These are phyloP conservation scores for Coemansia sp. DNA, from an alignment of 192 early-diverging fungal genomes.

Conservation along the genomic window DNA sequence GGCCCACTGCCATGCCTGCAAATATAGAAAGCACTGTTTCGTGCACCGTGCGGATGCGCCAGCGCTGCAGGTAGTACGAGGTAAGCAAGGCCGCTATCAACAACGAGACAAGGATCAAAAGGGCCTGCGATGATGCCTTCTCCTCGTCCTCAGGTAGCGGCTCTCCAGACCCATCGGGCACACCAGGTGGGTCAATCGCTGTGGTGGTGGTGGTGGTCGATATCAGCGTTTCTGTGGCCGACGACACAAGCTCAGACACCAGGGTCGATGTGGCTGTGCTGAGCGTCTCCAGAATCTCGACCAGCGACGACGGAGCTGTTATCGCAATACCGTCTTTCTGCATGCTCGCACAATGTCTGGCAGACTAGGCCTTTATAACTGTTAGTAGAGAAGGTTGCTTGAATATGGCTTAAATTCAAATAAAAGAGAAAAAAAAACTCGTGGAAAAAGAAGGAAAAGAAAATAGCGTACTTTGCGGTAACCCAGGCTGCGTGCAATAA, in stretches of 20 bases:
- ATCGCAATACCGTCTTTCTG: background rate
- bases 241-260: background rate
- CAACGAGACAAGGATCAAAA: constrained; percentile 83
- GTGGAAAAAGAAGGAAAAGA: constrained; percentile 3
- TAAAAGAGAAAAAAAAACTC: background rate
- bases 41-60: constrained; percentile 86
- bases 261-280: background rate
- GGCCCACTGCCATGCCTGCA: constrained; percentile 65
- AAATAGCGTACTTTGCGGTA: too few relatives aligned
- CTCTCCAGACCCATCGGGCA: constrained; percentile 21
- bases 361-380: background rate
- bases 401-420: background rate
- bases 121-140: constrained; percentile 73
- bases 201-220: constrained; percentile 7
- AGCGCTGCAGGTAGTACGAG: constrained; percentile 85
- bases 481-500: too few relatives aligned
- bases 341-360: too few relatives aligned
- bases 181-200: background rate
- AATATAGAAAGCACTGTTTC: constrained; percentile 95
- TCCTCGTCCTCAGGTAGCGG: constrained; percentile 63
- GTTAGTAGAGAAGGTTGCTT: too few relatives aligned
- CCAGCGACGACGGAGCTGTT: background rate
- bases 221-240: background rate
- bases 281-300: background rate
- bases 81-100: constrained; percentile 83